phyloP scores from a whole-genome alignment of 495 filamentous ascomycete genomes.

The Neurospora sp. region DNA sequence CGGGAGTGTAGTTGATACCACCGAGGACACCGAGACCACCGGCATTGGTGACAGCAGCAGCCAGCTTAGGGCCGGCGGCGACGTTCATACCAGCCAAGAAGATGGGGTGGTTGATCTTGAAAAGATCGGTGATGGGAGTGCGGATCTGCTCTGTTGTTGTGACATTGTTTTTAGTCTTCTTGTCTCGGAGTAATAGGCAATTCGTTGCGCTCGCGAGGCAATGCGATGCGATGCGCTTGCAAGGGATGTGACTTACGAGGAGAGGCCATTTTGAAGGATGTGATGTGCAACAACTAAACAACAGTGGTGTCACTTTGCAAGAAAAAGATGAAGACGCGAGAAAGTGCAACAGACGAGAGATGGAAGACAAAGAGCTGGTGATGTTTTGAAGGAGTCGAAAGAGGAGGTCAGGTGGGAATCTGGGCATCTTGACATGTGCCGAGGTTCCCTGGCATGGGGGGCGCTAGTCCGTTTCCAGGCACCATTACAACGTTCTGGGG shows the following conservation, averaged over 20 bases:
- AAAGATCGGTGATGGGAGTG: slow-evolving; percentile 84
- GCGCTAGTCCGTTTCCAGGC: slow-evolving; percentile 4
- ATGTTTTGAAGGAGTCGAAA: not conserved
- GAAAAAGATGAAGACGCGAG: slow-evolving; percentile 6
- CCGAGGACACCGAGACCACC: slow-evolving; percentile 95
- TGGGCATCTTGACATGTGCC: slow-evolving; percentile 2
- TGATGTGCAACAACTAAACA: not conserved
- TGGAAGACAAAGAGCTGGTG: not conserved
- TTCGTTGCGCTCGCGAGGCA: slow-evolving; percentile 1
- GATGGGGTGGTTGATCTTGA: slow-evolving; percentile 94
- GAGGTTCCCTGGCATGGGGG: slow-evolving; percentile 1
- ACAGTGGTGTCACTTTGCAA: slow-evolving; percentile 12
- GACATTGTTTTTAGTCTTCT: slow-evolving; percentile 13
- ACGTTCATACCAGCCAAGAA: slow-evolving; percentile 99
- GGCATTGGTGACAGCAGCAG: slow-evolving; percentile 93
- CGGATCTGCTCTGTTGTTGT: slow-evolving; percentile 61
- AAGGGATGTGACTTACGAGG: slow-evolving; percentile 51
- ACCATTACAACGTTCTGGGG: not conserved
- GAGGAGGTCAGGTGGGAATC: not conserved
- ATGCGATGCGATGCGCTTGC: slow-evolving; percentile 4
- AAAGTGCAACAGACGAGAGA: not conserved
- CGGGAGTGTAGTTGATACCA: slow-evolving; percentile 91
- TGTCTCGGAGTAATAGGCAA: not conserved
- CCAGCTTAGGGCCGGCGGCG: slow-evolving; percentile 91
- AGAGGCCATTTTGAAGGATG: slow-evolving; percentile 57